Percentiles rank a stretch among this genome's conserved stretches.
These are phyloP conservation scores for Daldinia caldariorum DNA, from an alignment of 495 filamentous ascomycete genomes.

Conservation along the genomic window DNA sequence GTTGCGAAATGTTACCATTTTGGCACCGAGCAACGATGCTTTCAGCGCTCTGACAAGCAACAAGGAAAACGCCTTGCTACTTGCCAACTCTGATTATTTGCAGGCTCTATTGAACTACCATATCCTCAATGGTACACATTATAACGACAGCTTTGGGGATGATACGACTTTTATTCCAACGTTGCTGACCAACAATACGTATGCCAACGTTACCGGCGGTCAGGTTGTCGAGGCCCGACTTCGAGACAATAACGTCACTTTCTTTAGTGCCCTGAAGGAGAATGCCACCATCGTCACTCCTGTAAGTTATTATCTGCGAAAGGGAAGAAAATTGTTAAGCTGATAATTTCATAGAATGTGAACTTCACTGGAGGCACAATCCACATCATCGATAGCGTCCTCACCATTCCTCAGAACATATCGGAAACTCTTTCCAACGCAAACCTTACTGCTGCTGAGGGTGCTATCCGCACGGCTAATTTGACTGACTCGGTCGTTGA, in stretches of 20 bases:
- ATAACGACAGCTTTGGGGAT: slow-evolving; percentile 53
- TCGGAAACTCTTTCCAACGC: slow-evolving; percentile 57
- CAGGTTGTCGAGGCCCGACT: slow-evolving; percentile 51
- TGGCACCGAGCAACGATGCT: slow-evolving; percentile 72
- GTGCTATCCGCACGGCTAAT: slow-evolving; percentile 61
- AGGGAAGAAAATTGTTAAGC: neutral
- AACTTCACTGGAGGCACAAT: slow-evolving; percentile 71
- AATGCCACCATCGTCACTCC: slow-evolving; percentile 49
- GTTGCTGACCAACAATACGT: slow-evolving; percentile 60
- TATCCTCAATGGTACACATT: slow-evolving; percentile 67
- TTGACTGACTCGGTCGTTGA: slow-evolving; percentile 55
- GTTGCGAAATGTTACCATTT: slow-evolving; percentile 67
- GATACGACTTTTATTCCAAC: slow-evolving; percentile 65
- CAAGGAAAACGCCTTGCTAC: slow-evolving; percentile 39
- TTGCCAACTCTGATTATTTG: slow-evolving; percentile 52
- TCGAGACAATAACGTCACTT: slow-evolving; percentile 48
- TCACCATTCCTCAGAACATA: slow-evolving; percentile 65
- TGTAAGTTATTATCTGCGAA: slow-evolving; percentile 35
- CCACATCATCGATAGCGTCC: slow-evolving; percentile 70
- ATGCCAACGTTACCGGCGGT: slow-evolving; percentile 56
- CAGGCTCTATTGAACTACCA: slow-evolving; percentile 70
- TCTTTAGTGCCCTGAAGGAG: slow-evolving; percentile 53
- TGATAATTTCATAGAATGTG: slow-evolving; percentile 56
- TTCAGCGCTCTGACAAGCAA: slow-evolving; percentile 54
- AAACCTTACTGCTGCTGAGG: slow-evolving; percentile 66